Percentiles rank a stretch among this genome's conserved stretches.
phyloP scores from a whole-genome alignment of 106 monocot species.

The Dendrobium huoshanense region DNA sequence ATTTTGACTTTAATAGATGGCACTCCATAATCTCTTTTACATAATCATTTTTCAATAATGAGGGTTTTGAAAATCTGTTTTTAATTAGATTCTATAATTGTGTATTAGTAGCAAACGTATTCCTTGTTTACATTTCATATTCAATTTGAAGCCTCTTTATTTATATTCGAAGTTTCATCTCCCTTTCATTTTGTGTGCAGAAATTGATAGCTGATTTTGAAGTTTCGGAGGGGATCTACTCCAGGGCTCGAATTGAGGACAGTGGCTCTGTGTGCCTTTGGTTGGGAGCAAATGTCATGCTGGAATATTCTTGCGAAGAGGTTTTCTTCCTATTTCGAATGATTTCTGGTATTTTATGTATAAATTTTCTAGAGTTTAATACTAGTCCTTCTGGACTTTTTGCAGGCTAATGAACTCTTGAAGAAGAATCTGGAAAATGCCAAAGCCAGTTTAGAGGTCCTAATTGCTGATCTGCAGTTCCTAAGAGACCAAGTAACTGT shows the following conservation, averaged over 20 bases:
- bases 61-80: too few relatives aligned
- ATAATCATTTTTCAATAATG: too few relatives aligned
- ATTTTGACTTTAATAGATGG: too few relatives aligned
- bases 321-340: background rate
- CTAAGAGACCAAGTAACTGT: background rate
- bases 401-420: background rate
- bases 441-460: background rate
- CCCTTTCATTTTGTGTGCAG: background rate
- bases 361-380: background rate
- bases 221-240: background rate
- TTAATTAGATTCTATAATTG: too few relatives aligned
- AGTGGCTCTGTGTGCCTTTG: background rate
- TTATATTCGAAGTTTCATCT: background rate
- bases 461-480: background rate
- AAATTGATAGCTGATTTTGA: background rate
- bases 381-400: background rate
- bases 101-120: background rate
- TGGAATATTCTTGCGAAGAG: constrained; percentile 4
- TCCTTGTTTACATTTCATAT: background rate
- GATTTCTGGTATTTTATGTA: background rate
- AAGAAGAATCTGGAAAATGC: background rate
- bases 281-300: constrained; percentile 1
- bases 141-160: too few relatives aligned
- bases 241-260: background rate
- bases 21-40: too few relatives aligned